Conservation (phyloP, 2,329 filamentous ascomycete genomes). For the Gyromitra esculenta region DNA sequence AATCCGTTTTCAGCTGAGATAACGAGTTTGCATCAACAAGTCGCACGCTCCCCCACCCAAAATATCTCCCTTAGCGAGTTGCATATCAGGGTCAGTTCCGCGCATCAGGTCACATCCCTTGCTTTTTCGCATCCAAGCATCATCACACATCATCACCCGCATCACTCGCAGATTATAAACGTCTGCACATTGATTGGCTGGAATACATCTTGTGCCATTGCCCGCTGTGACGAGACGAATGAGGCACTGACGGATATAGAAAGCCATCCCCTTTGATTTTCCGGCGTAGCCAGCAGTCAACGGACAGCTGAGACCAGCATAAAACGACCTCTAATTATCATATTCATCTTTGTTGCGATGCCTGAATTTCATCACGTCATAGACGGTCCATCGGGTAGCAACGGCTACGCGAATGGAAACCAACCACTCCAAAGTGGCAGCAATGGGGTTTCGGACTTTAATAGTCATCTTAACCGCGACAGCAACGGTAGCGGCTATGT, state of each 20-base stretch:
- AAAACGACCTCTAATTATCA: conserved; percentile 37
- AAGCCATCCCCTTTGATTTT: conserved; percentile 24
- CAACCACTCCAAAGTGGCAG: conserved; percentile 10
- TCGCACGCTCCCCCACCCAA: conserved; percentile 2
- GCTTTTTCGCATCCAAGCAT: conserved; percentile 40
- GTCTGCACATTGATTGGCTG: conserved; percentile 31
- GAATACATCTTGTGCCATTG: background rate
- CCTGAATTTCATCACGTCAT: conserved; percentile 44
- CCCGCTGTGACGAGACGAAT: background rate
- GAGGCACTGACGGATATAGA: conserved; percentile 33
- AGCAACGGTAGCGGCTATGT: conserved; percentile 14
- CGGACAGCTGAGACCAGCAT: conserved; percentile 13
- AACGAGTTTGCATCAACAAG: conserved; percentile 9
- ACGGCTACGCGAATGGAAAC: conserved; percentile 29
- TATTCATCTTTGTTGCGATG: conserved; percentile 25
- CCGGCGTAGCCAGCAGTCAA: background rate
- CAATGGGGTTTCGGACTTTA: conserved; percentile 10
- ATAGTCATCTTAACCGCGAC: conserved; percentile 11
- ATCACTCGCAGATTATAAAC: conserved; percentile 39
- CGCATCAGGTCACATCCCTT: conserved; percentile 8
- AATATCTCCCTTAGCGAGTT: conserved; percentile 5
- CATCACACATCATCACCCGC: conserved; percentile 43
- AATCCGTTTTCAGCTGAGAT: conserved; percentile 10
- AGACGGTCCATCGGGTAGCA: conserved; percentile 25
- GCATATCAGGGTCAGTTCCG: conserved; percentile 40